These are phyloP conservation scores for Pichia membranifaciens DNA, from an alignment of 805 yeast species.

Conservation along the genomic window DNA sequence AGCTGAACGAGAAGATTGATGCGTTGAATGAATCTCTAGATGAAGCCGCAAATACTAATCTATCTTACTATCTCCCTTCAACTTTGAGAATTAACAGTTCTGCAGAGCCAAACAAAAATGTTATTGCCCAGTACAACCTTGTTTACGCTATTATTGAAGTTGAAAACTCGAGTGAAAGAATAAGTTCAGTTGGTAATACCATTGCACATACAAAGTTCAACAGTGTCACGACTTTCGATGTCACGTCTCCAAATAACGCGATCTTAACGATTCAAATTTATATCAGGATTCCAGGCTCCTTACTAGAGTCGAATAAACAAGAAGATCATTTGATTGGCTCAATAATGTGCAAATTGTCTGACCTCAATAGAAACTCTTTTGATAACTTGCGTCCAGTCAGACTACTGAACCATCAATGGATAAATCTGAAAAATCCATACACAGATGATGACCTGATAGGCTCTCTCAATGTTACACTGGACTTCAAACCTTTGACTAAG, in stretches of 20 bases:
- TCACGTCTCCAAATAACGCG: constrained; percentile 44
- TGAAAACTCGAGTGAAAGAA: constrained; percentile 86
- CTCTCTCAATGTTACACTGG: constrained; percentile 36
- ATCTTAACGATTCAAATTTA: constrained; percentile 67
- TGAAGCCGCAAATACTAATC: constrained; percentile 24
- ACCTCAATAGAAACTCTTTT: constrained; percentile 14
- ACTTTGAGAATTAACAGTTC: constrained; percentile 26
- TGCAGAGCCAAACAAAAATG: constrained; percentile 52
- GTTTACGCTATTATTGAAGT: constrained; percentile 86
- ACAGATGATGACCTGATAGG: constrained; percentile 29
- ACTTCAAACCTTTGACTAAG: constrained; percentile 32
- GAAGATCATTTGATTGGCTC: constrained; percentile 77
- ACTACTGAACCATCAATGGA: constrained; percentile 61
- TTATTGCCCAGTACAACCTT: constrained; percentile 40
- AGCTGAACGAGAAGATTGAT: constrained; percentile 30
- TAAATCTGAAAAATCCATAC: constrained; percentile 30
- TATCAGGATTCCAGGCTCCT: constrained; percentile 65
- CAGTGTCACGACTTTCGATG: constrained; percentile 87
- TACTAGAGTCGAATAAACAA: constrained; percentile 35
- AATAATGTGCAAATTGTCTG: constrained; percentile 48
- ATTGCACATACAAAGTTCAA: constrained; percentile 77
- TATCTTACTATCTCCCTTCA: constrained; percentile 41
- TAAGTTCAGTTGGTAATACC: constrained; percentile 83
- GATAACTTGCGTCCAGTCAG: constrained; percentile 39
- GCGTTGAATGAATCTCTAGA: constrained; percentile 25